phyloP scores from a whole-genome alignment of 805 yeast genomes.

The Ogataea glucozyma region DNA sequence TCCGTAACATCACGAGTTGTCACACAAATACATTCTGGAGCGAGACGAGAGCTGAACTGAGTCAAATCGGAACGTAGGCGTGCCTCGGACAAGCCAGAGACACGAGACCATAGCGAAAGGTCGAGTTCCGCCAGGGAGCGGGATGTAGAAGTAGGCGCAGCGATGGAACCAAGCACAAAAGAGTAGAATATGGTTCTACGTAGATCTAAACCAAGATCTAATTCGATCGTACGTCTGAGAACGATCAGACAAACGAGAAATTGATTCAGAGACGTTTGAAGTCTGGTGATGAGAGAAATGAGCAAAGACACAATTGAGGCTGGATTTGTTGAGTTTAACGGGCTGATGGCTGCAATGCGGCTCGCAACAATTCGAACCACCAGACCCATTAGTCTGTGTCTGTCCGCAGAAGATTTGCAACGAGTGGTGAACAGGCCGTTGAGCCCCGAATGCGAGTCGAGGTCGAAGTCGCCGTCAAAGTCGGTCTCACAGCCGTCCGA shows the following conservation, averaged over 20 bases:
- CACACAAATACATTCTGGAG: constrained; percentile 2
- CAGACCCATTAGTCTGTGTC: constrained; percentile 7
- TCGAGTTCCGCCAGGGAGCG: constrained; percentile 4
- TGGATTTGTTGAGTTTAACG: background rate
- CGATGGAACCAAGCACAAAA: constrained; percentile 7
- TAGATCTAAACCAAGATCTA: constrained; percentile 1
- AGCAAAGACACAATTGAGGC: constrained; percentile 4
- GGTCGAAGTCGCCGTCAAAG: background rate
- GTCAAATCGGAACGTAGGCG: constrained; percentile 9
- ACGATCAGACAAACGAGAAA: constrained; percentile 10
- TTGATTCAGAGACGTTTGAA: constrained; percentile 3
- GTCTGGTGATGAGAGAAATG: constrained; percentile 6
- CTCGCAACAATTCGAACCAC: constrained; percentile 5
- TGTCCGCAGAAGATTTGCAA: background rate
- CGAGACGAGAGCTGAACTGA: background rate
- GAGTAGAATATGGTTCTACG: constrained; percentile 10
- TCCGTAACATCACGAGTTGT: constrained; percentile 7
- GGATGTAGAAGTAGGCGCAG: background rate
- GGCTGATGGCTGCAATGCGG: background rate
- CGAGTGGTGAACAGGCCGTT: background rate
- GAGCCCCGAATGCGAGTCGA: too few species aligned
- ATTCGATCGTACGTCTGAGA: constrained; percentile 3
- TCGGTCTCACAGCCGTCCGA: constrained; percentile 1
- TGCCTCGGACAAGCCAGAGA: constrained; percentile 20
- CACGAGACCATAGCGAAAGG: constrained; percentile 16